Base-by-base conservation (phyloP, 2,329 filamentous ascomycete species). In the Blastomyces percursus region DNA sequence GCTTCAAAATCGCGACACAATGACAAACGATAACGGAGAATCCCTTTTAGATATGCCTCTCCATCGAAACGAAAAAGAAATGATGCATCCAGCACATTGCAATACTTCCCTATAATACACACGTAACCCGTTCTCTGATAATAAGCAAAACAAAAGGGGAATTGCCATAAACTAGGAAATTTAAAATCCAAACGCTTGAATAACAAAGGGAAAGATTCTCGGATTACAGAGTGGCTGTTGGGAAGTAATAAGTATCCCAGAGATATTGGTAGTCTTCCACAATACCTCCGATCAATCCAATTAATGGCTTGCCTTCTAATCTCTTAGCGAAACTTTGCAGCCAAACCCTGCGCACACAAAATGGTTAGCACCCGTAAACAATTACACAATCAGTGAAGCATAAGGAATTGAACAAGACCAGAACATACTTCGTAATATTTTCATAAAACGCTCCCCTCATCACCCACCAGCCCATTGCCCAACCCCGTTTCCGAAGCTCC, bases 381-480 rank as follows among this genome's bases (percentile, higher is more conserved):
- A 35, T 44, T 60, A 55, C 30, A 32, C 38, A 27, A n/a, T 48
- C 12, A 24, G 46, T 30, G 48, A 30, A 30, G 54, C 54, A 24
- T 14, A n/a, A 46, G 42, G 46, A 16, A 24, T 35, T n/a, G 9
- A 35, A 32, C 30, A 50, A 8, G 27, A 30, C 30, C 16, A 55
- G 30, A 52, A 71, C 80, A 69, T 75, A 84, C 82, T 82, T 84
- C 57, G 91, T 96, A 64, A 96, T 82, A 69, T 91, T 90, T 76
- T 97, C 90, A 76, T 99, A 99, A 69, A 96, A 96, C 1, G 92
- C 91, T n/a, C 94, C 93, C 64, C 93, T 85, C 90, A 99, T 94
- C 32, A 84, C 78, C 94, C 94, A 99, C 93, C 94, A 97, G 24
- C 86, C 89, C 80, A 96, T 87, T 1, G 86, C 86, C 91, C 91